Evolutionary conservation across 2,329 filamentous ascomycete genomes (phyloP).

Genomic region (Periconia sp.): DNA sequence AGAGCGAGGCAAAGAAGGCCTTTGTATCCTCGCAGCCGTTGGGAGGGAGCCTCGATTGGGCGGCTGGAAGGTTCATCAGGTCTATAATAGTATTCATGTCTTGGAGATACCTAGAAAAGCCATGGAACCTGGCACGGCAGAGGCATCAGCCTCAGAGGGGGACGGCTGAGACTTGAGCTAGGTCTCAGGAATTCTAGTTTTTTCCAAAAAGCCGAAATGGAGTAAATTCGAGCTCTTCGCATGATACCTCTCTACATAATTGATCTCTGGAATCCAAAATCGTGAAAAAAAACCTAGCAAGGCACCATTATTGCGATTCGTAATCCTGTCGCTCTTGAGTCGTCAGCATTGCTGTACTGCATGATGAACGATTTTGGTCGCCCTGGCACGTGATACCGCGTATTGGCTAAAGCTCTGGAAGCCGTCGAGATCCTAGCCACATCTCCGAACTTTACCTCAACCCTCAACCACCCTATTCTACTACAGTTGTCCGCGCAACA

Average conservation of each 20-base stretch:
- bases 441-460: not conserved
- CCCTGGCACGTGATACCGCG: constrained; percentile 3
- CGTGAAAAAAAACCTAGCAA: no score
- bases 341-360: no score
- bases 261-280: no score
- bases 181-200: no score
- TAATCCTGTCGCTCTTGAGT: not conserved
- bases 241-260: no score
- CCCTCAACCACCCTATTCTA: no score
- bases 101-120: constrained; percentile 73
- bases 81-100: constrained; percentile 83
- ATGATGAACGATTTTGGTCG: no score
- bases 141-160: no score
- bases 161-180: no score
- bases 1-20: constrained; percentile 71
- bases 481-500: not conserved
- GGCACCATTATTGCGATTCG: no score
- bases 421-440: not conserved
- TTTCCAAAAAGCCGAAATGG: no score
- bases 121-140: constrained; percentile 22
- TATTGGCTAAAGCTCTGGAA: not conserved
- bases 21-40: constrained; percentile 85
- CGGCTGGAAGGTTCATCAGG: constrained; percentile 73
- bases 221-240: no score
- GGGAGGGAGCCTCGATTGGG: constrained; percentile 87